A percentile compares a stretch with the other conserved stretches of the same genome.
Conservation (phyloP, 768 basidiomycete species). For the Lactarius tabidus region DNA sequence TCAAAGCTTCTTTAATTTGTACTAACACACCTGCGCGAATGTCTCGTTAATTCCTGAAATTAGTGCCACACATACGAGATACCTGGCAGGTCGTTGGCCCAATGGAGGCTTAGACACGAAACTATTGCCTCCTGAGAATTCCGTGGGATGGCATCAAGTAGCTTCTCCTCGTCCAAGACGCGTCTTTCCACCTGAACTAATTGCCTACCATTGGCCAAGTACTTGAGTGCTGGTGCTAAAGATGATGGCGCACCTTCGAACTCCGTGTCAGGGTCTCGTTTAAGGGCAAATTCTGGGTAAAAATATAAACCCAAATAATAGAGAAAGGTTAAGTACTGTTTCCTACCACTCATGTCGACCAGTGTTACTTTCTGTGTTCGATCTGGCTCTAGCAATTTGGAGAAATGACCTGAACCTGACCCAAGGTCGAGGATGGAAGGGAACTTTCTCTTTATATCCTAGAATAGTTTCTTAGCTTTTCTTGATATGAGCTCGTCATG, state of each 20-base stretch:
- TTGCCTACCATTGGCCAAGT: neutral
- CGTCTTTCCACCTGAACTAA: slow-evolving; percentile 75
- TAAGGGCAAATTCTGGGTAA: slow-evolving; percentile 59
- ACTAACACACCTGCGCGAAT: slow-evolving; percentile 65
- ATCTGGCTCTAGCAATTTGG: slow-evolving; percentile 68
- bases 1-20: slow-evolving; percentile 79
- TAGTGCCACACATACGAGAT: slow-evolving; percentile 17
- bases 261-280: slow-evolving; percentile 71
- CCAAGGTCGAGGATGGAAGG: slow-evolving; percentile 79
- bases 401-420: slow-evolving; percentile 88
- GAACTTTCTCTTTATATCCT: slow-evolving; percentile 93
- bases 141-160: slow-evolving; percentile 59
- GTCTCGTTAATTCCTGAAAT: neutral
- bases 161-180: slow-evolving; percentile 78
- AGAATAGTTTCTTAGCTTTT: slow-evolving; percentile 4
- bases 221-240: slow-evolving; percentile 7
- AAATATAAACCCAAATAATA: slow-evolving; percentile 8
- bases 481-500: slow-evolving; percentile 8
- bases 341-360: slow-evolving; percentile 79
- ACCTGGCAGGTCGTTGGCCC: slow-evolving; percentile 98
- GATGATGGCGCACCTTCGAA: slow-evolving; percentile 61
- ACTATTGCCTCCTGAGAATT: slow-evolving; percentile 89
- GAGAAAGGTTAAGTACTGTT: neutral
- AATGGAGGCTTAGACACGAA: slow-evolving; percentile 89
- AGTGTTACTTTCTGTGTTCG: slow-evolving; percentile 72